phyloP scores from a whole-genome alignment of 2,329 filamentous ascomycete species.

The Fonsecaea nubica region DNA sequence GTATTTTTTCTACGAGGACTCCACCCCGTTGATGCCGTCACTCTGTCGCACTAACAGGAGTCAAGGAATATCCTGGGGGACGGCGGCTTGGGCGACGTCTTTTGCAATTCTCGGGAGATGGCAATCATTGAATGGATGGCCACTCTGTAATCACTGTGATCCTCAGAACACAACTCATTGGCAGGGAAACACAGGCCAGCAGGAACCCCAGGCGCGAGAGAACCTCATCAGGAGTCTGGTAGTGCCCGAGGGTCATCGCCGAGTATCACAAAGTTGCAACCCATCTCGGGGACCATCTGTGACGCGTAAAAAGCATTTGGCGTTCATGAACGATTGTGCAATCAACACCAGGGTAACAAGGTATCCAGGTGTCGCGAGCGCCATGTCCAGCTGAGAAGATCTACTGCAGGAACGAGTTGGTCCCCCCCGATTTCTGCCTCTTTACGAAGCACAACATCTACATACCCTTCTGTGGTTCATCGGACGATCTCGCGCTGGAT shows the following conservation, averaged over 20 bases:
- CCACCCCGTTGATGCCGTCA: conserved; percentile 3
- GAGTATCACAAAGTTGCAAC: neutral
- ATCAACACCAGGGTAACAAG: neutral
- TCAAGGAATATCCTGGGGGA: conserved; percentile 6
- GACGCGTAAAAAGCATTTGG: neutral
- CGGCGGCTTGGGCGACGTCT: neutral
- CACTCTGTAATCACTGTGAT: conserved; percentile 11
- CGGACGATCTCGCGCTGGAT: neutral
- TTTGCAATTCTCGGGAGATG: conserved; percentile 6
- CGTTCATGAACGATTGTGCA: conserved; percentile 16
- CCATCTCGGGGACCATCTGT: conserved; percentile 1
- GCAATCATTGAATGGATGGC: conserved; percentile 14
- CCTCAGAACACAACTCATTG: neutral
- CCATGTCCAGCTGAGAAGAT: conserved; percentile 2
- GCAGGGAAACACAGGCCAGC: conserved; percentile 6
- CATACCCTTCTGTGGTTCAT: neutral
- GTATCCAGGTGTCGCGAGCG: neutral
- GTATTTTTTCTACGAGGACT: neutral
- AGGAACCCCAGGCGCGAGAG: neutral
- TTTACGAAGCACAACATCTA: neutral
- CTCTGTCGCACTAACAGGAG: conserved; percentile 7
- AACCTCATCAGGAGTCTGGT: neutral
- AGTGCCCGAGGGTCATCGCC: neutral
- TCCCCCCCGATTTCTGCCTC: neutral
- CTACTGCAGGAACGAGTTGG: conserved; percentile 18